A percentile compares a stretch with the other conserved stretches of the same genome.
These are phyloP conservation scores for Guyanaporus albipodus DNA, from an alignment of 768 basidiomycete genomes.

Conservation along the genomic window DNA sequence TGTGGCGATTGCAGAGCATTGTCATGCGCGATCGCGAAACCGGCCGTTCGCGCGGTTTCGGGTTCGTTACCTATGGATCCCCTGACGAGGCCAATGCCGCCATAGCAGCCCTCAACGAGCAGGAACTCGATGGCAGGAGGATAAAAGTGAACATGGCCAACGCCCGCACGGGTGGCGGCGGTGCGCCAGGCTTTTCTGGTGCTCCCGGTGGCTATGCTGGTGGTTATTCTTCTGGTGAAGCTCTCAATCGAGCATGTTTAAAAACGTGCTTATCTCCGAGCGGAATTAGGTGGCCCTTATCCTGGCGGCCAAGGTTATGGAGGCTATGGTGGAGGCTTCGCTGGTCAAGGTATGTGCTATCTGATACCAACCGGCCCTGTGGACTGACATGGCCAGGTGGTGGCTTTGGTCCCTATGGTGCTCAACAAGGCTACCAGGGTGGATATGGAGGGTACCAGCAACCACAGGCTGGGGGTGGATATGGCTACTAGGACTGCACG, in stretches of 20 bases:
- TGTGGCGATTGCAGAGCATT: conserved; percentile 67
- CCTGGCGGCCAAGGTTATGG: too few relatives aligned
- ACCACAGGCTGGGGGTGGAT: conserved; percentile 21
- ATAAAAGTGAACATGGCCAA: conserved; percentile 88
- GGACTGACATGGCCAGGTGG: too few relatives aligned
- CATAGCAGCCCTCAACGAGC: conserved; percentile 76
- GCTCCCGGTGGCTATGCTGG: conserved; percentile 11
- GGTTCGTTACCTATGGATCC: conserved; percentile 80
- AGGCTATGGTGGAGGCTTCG: too few relatives aligned
- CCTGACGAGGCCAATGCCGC: conserved; percentile 70
- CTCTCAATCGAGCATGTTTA: too few relatives aligned
- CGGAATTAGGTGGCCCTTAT: too few relatives aligned
- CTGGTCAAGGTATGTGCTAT: too few relatives aligned
- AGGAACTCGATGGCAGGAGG: conserved; percentile 89
- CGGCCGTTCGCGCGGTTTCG: conserved; percentile 94
- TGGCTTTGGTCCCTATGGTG: too few relatives aligned
- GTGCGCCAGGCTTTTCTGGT: conserved; percentile 13
- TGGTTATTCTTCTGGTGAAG: too few relatives aligned
- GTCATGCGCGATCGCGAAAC: conserved; percentile 99
- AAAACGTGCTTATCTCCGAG: too few relatives aligned
- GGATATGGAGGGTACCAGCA: conserved; percentile 28
- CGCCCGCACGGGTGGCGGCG: conserved; percentile 58
- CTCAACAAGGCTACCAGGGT: conserved; percentile 21
- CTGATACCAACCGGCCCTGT: too few relatives aligned
- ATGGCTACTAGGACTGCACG: conserved; percentile 24